Evolutionary conservation across 2,329 filamentous ascomycete species (phyloP).

Genomic region (Epichloe typhina): DNA sequence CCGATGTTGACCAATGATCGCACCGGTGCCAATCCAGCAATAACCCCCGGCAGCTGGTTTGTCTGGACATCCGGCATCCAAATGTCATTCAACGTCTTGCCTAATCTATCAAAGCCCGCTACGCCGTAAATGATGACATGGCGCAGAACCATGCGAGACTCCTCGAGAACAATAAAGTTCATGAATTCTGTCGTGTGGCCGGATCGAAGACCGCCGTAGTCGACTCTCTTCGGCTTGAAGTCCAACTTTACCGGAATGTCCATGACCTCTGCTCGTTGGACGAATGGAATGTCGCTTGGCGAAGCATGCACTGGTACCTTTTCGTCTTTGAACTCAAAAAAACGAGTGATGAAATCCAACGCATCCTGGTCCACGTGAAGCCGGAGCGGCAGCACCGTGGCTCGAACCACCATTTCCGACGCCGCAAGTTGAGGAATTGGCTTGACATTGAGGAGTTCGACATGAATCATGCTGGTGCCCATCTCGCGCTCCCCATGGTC

Average conservation of each 20-base stretch:
- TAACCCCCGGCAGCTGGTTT: constrained; percentile 78
- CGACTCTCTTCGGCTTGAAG: constrained; percentile 97
- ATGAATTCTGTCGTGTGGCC: constrained; percentile 96
- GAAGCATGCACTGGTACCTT: constrained; percentile 38
- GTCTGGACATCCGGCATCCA: constrained; percentile 90
- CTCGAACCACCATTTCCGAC: constrained; percentile 75
- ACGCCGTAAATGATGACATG: constrained; percentile 90
- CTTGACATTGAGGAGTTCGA: constrained; percentile 79
- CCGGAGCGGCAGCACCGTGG: constrained; percentile 67
- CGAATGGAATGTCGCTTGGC: constrained; percentile 64
- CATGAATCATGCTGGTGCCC: constrained; percentile 76
- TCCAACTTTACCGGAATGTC: constrained; percentile 73
- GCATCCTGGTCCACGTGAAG: constrained; percentile 96
- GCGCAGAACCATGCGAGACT: constrained; percentile 70
- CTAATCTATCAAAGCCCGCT: constrained; percentile 78
- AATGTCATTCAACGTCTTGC: constrained; percentile 82
- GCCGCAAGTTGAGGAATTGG: constrained; percentile 74
- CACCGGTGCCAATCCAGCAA: constrained; percentile 83
- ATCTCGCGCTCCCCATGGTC: constrained; percentile 79
- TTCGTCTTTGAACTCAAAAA: constrained; percentile 96
- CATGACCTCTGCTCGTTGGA: constrained; percentile 81
- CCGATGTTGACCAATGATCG: constrained; percentile 84
- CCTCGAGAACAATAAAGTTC: constrained; percentile 92
- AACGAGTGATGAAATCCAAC: constrained; percentile 89
- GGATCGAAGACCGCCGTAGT: constrained; percentile 83